Evolutionary conservation across 192 early-diverging fungal genomes (phyloP), one percentile per base, ranked within the genome.

Genomic region (Coemansia sp.): DNA sequence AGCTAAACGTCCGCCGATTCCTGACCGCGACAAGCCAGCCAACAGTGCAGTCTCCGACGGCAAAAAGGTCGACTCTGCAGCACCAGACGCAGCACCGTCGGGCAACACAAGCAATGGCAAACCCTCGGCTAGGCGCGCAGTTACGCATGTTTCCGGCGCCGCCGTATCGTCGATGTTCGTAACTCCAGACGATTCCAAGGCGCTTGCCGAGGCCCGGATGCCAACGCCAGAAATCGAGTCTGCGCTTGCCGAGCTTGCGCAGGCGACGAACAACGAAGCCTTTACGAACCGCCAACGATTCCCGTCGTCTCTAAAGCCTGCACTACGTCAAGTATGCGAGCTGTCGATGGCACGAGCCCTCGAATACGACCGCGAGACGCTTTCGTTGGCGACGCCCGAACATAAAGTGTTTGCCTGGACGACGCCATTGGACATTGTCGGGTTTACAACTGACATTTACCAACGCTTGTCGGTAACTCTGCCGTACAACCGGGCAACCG

Each of bases 231-330:
- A 80, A 26, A 80, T 80, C 24, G 78, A 80, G 21, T 64, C 67
- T 1, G 79, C 79, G 47, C 46, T 76, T 44, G 44, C 44, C 0
- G 79, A 76, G 59, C 59, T 73, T 25, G 12, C 4, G 4, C 66
- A 60, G 46, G 67, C 71, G 4, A 67, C 71, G 18, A 12, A 69
- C 26, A 52, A 37, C 57, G 71, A 79, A 47, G 60, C 63, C 12
- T 81, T 81, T 49, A 38, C 70, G 4, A 81, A 81, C 52, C 61
- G 79, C 38, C 79, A 81, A 34, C 63, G 74, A 10, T 81, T 81
- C 38, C 79, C 79, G 26, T 76, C 79, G 17, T 46, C 74, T 21
- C 67, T 81, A 17, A 81, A 81, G 38, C 74, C 79, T 12, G 63
- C 73, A 18, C 67, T 81, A 24, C 69, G 79, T 11, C 63, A 70